Conservation (phyloP, 306 rosid genomes). For the Glycine soja region DNA sequence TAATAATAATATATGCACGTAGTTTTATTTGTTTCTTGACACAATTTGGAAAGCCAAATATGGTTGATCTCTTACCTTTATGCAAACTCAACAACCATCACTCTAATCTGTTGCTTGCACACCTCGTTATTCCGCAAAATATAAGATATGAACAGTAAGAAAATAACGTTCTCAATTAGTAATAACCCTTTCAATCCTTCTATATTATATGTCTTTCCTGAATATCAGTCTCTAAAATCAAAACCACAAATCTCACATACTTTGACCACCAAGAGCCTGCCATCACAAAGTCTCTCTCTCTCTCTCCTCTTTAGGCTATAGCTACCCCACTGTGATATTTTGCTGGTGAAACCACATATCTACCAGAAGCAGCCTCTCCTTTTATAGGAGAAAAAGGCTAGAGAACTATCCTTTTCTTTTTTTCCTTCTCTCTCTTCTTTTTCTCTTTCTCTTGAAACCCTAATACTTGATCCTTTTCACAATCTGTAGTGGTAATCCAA, state of each 20-base stretch:
- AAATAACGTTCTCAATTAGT: not conserved
- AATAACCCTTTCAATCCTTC: not conserved
- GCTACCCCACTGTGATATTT: conserved; percentile 64
- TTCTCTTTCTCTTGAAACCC: conserved; percentile 54
- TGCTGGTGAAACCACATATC: conserved; percentile 51
- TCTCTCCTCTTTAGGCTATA: not conserved
- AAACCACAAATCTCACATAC: conserved; percentile 58
- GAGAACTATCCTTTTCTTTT: conserved; percentile 42
- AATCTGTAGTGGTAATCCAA: conserved; percentile 10
- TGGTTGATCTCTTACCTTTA: conserved; percentile 53
- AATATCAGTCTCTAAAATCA: conserved; percentile 39
- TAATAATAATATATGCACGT: too few relatives aligned
- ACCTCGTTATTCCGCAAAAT: conserved; percentile 51
- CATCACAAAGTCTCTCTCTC: not conserved
- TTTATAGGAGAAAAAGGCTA: conserved; percentile 48
- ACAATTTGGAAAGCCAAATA: conserved; percentile 35
- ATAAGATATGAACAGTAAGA: conserved; percentile 7
- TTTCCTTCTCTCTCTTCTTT: conserved; percentile 22
- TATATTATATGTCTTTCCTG: not conserved
- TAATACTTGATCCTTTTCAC: conserved; percentile 38
- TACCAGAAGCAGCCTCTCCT: conserved; percentile 52
- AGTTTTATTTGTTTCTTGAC: conserved; percentile 14
- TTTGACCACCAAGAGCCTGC: conserved; percentile 53
- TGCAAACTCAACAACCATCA: conserved; percentile 60
- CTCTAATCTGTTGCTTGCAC: conserved; percentile 69